Evolutionary conservation across 805 yeast species (phyloP).

Genomic region (Wickerhamiella sorbophila): DNA sequence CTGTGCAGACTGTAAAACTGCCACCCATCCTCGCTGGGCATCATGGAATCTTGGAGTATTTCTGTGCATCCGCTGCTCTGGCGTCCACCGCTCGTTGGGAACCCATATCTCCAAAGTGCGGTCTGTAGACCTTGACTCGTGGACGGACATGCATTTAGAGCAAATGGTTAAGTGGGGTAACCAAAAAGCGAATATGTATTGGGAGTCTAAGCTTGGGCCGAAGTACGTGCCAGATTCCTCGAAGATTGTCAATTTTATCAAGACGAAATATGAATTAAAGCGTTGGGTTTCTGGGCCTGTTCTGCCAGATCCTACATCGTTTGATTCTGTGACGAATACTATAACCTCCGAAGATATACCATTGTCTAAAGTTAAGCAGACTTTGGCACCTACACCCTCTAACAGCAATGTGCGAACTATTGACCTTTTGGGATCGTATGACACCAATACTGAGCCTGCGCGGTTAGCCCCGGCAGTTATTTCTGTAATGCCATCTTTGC

Average conservation of each 20-base stretch:
- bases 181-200: slow-evolving; percentile 56
- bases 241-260: slow-evolving; percentile 76
- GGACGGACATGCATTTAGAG: slow-evolving; percentile 87
- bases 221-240: slow-evolving; percentile 65
- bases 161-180: slow-evolving; percentile 83
- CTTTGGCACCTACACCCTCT: background rate
- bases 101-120: slow-evolving; percentile 89
- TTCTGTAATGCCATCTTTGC: too few species aligned
- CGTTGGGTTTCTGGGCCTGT: slow-evolving; percentile 49
- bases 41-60: slow-evolving; percentile 91
- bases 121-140: slow-evolving; percentile 85
- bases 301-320: slow-evolving; percentile 46
- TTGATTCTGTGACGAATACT: slow-evolving; percentile 12
- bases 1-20: slow-evolving; percentile 86
- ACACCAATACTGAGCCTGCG: too few species aligned
- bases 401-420: too few species aligned
- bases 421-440: background rate
- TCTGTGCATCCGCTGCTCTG: slow-evolving; percentile 83
- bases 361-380: slow-evolving; percentile 12
- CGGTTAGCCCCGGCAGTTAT: too few species aligned
- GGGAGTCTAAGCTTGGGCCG: slow-evolving; percentile 70
- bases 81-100: slow-evolving; percentile 89
- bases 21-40: slow-evolving; percentile 94
- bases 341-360: slow-evolving; percentile 15
- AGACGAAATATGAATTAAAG: slow-evolving; percentile 81